These are phyloP conservation scores for Lachnellula subtilissima DNA, from an alignment of 2,329 filamentous ascomycete species.

Conservation along the genomic window DNA sequence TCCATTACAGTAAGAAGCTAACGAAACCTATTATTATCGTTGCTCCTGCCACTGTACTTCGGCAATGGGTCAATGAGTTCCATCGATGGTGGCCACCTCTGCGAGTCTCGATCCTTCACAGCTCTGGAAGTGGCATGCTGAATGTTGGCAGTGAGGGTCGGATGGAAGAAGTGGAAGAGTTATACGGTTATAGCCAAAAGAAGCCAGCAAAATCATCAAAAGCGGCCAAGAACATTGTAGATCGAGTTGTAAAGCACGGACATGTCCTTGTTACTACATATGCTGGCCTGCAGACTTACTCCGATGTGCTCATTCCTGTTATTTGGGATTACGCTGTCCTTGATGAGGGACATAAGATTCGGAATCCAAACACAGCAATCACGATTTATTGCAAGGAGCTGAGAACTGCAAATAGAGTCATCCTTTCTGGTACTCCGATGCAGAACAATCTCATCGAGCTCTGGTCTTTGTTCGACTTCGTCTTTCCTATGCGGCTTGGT, in stretches of 20 bases:
- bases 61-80: conserved; percentile 98
- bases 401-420: conserved; percentile 82
- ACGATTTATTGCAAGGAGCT: conserved; percentile 95
- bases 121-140: conserved; percentile 94
- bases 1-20: conserved; percentile 87
- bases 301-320: conserved; percentile 72
- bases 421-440: conserved; percentile 93
- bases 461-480: conserved; percentile 97
- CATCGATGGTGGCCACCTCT: conserved; percentile 99
- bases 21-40: conserved; percentile 85
- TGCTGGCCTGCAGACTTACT: conserved; percentile 89
- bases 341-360: conserved; percentile 96
- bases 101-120: conserved; percentile 89
- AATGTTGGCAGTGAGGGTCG: conserved; percentile 65
- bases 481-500: conserved; percentile 92
- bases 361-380: conserved; percentile 91
- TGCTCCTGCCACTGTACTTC: conserved; percentile 88
- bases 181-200: conserved; percentile 38
- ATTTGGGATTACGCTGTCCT: conserved; percentile 93
- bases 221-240: conserved; percentile 73
- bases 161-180: conserved; percentile 50
- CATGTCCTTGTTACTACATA: conserved; percentile 96
- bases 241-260: conserved; percentile 75
- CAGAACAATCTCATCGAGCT: conserved; percentile 94
- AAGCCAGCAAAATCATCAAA: conserved; percentile 53